These are phyloP conservation scores for Vitis rupestris DNA, from an alignment of 164 flowering plant species.

Conservation along the genomic window DNA sequence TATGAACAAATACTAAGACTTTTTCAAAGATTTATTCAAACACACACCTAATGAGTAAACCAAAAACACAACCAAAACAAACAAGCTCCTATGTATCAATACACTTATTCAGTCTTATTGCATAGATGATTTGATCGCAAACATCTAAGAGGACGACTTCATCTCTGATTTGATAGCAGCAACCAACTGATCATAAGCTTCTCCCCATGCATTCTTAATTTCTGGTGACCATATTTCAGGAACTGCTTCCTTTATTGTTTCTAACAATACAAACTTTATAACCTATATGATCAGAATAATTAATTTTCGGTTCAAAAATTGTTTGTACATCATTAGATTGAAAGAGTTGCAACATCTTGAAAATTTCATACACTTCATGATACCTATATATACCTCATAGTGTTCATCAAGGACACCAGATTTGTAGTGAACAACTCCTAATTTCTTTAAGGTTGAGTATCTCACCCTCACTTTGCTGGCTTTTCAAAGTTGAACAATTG, in stretches of 20 bases:
- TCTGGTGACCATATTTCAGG: conserved; percentile 83
- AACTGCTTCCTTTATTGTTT: conserved; percentile 78
- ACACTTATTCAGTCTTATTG: no score
- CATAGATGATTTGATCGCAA: neutral
- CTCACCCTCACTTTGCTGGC: conserved; percentile 62
- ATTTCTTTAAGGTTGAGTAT: conserved; percentile 59
- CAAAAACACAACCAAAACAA: no score
- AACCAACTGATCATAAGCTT: conserved; percentile 73
- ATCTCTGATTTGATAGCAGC: conserved; percentile 49
- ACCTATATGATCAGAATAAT: conserved; percentile 40
- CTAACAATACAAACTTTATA: conserved; percentile 62
- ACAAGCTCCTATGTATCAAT: no score
- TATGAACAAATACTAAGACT: no score
- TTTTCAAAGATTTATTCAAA: no score
- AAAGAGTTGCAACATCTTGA: neutral
- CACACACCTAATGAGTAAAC: no score
- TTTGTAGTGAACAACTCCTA: conserved; percentile 68
- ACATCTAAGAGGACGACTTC: conserved; percentile 1
- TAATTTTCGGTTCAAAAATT: neutral
- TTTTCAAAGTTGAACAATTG: conserved; percentile 77
- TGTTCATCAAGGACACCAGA: conserved; percentile 49
- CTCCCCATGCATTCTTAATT: conserved; percentile 82
- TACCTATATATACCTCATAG: no score
- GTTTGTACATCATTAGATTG: neutral
- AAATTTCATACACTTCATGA: no score